Evolutionary conservation across 2,329 filamentous ascomycete genomes (phyloP).

Genomic region (Aspergillus novoparasiticus): DNA sequence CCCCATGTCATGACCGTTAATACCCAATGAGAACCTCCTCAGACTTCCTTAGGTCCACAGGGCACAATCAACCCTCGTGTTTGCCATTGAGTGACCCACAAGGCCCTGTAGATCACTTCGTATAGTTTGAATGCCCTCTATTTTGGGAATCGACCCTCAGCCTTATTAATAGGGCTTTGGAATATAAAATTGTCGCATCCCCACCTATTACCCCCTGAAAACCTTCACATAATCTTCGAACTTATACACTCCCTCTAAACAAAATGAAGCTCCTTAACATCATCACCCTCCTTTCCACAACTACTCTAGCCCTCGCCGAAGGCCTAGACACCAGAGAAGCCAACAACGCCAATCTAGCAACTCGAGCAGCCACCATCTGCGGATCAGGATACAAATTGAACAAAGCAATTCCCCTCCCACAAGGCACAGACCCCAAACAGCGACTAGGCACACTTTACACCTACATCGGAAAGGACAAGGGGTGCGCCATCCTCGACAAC

Average conservation of each 20-base stretch:
- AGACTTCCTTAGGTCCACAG: neutral
- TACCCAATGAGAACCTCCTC: neutral
- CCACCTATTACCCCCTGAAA: neutral
- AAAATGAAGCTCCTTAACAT: neutral
- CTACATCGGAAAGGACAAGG: conserved; percentile 3
- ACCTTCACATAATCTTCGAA: neutral
- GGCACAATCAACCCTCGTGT: neutral
- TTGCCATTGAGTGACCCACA: neutral
- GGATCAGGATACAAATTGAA: conserved; percentile 8
- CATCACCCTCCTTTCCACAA: neutral
- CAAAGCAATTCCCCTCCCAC: conserved; percentile 7
- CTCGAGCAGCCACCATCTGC: conserved; percentile 11
- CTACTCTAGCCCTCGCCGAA: neutral
- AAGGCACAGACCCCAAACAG: conserved; percentile 7
- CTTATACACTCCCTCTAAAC: neutral
- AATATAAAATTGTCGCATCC: neutral
- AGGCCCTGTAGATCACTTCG: neutral
- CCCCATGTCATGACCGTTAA: neutral
- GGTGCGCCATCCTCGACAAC: conserved; percentile 10
- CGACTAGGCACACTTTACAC: conserved; percentile 8
- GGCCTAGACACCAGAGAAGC: neutral
- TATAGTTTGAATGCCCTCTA: neutral
- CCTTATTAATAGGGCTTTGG: neutral
- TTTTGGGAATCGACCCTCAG: neutral
- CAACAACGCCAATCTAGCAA: neutral